A percentile compares a stretch with the other conserved stretches of the same genome.
Evolutionary conservation across 306 rosid genomes (phyloP).

Genomic region (Quercus gilva): DNA sequence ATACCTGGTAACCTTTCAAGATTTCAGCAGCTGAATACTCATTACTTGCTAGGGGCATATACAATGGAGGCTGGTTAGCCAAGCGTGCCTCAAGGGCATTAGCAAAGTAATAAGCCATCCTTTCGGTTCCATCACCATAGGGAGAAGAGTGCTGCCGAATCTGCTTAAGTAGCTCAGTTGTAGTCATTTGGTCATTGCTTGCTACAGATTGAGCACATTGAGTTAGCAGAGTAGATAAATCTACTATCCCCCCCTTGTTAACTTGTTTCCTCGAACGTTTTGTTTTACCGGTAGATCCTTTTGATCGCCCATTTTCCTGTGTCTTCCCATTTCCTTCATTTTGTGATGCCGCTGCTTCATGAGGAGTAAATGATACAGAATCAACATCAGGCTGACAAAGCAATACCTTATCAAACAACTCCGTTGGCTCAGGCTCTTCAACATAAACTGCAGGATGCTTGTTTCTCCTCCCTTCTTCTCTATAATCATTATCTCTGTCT

Average conservation of each 20-base stretch:
- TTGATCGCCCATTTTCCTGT: conserved; percentile 6
- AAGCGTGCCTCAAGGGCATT: conserved; percentile 58
- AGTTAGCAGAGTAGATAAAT: conserved; percentile 54
- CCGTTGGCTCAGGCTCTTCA: conserved; percentile 28
- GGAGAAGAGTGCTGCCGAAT: conserved; percentile 65
- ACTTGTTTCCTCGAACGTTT: conserved; percentile 28
- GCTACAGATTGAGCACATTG: conserved; percentile 73
- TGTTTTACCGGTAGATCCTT: conserved; percentile 37
- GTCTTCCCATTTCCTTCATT: background rate
- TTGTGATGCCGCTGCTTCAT: conserved; percentile 15
- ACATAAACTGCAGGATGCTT: conserved; percentile 40
- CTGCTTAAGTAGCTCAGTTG: conserved; percentile 51
- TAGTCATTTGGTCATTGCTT: conserved; percentile 48
- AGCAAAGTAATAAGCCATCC: conserved; percentile 67
- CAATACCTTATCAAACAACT: conserved; percentile 37
- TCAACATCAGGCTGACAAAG: conserved; percentile 10
- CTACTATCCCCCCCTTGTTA: conserved; percentile 26
- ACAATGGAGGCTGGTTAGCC: conserved; percentile 39
- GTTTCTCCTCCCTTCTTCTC: conserved; percentile 36
- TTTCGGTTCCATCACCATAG: conserved; percentile 56
- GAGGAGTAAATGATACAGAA: background rate
- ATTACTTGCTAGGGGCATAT: background rate
- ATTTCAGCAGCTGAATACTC: conserved; percentile 40
- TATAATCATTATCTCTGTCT: conserved; percentile 24
- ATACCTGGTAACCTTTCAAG: conserved; percentile 57